These are phyloP conservation scores for Blastocystis sp. DNA, from an alignment of 352 stramenopile species.

Conservation along the genomic window DNA sequence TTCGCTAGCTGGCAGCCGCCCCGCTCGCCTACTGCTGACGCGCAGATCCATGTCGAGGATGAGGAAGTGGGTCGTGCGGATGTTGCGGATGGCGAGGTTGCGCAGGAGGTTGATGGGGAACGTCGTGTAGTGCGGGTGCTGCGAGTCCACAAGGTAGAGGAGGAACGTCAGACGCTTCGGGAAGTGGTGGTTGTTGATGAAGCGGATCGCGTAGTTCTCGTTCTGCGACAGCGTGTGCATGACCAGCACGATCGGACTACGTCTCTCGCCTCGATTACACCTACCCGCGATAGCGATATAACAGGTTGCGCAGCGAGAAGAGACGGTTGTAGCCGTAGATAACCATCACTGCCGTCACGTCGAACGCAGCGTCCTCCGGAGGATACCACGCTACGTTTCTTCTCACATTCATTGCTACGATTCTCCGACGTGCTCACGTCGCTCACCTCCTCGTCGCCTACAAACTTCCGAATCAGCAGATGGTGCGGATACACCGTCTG, in stretches of 20 bases:
- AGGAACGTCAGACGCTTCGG: constrained; percentile 1
- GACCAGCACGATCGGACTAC: constrained; percentile 23
- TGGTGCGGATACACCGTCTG: not conserved
- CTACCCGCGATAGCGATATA: constrained; percentile 16
- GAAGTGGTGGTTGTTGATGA: not conserved
- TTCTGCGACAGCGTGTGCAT: not conserved
- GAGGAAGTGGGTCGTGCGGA: constrained; percentile 46
- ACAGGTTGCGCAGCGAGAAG: not conserved
- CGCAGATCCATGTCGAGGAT: constrained; percentile 50
- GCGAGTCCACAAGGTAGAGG: not conserved
- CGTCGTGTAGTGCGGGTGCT: not conserved
- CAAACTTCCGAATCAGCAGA: constrained; percentile 32
- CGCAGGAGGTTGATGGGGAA: constrained; percentile 43
- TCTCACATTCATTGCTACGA: not conserved
- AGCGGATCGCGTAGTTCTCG: not conserved
- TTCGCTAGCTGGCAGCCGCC: not conserved
- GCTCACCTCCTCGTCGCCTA: not conserved
- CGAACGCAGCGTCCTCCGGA: not conserved
- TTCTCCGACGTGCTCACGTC: not conserved
- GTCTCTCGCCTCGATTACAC: not conserved
- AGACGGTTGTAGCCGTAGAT: constrained; percentile 16
- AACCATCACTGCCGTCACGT: constrained; percentile 9
- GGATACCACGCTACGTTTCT: not conserved
- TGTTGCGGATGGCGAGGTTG: constrained; percentile 28
- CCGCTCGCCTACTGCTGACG: not conserved